Conservation (phyloP, 2,329 filamentous ascomycete genomes). For the Colletotrichum lentis region DNA sequence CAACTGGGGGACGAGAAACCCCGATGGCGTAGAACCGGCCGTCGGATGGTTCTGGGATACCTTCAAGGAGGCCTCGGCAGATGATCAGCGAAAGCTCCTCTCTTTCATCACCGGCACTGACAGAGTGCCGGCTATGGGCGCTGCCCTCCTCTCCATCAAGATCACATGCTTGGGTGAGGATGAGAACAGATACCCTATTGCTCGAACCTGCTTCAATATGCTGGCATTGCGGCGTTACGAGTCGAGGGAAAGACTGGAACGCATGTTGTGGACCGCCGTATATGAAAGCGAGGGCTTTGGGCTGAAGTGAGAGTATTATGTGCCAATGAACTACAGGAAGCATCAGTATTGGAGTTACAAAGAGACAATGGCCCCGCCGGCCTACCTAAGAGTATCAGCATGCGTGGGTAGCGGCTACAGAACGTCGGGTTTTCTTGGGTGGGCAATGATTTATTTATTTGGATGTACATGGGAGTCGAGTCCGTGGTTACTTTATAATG, state of each 20-base stretch:
- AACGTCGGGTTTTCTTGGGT: conserved; percentile 15
- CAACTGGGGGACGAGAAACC: conserved; percentile 71
- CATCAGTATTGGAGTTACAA: conserved; percentile 30
- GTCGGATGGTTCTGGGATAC: conserved; percentile 90
- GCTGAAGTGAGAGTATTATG: conserved; percentile 66
- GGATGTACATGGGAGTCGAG: conserved; percentile 22
- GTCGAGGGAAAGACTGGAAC: conserved; percentile 71
- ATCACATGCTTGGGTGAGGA: conserved; percentile 80
- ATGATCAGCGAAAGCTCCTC: conserved; percentile 79
- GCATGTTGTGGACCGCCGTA: conserved; percentile 84
- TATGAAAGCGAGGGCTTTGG: conserved; percentile 91
- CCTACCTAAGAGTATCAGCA: conserved; percentile 9
- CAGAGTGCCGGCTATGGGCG: conserved; percentile 86
- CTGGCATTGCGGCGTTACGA: conserved; percentile 78
- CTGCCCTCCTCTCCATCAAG: conserved; percentile 79
- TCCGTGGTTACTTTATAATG: conserved; percentile 20
- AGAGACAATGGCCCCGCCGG: conserved; percentile 3
- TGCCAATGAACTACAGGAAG: conserved; percentile 22
- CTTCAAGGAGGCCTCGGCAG: conserved; percentile 71
- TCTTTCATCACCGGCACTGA: conserved; percentile 92
- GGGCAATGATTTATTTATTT: conserved; percentile 12
- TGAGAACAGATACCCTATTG: conserved; percentile 78
- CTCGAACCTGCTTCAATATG: conserved; percentile 91
- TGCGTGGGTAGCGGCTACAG: conserved; percentile 10
- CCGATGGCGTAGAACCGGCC: conserved; percentile 69